A percentile compares a stretch with the other conserved stretches of the same genome.
These are phyloP conservation scores for Scolecobasidium constrictum DNA, from an alignment of 2,329 filamentous ascomycete species.

Conservation along the genomic window DNA sequence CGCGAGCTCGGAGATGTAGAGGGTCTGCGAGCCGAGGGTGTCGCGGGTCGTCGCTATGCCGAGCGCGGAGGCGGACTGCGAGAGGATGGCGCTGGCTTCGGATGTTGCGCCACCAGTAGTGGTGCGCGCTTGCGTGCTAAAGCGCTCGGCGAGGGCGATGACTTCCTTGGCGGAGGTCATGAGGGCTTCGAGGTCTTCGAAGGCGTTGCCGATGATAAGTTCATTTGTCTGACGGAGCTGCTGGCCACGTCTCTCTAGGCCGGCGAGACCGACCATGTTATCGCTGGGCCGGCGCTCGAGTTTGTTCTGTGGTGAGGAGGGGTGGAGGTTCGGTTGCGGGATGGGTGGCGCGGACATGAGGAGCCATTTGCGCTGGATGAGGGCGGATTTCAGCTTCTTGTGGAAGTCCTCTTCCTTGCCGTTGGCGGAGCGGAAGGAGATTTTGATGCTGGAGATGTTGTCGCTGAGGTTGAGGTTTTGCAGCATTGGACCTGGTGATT, in stretches of 20 bases:
- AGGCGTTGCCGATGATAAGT: constrained; percentile 81
- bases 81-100: constrained; percentile 65
- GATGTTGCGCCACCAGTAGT: constrained; percentile 40
- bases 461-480: constrained; percentile 32
- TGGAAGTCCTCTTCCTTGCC: constrained; percentile 86
- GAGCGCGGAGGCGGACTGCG: constrained; percentile 72
- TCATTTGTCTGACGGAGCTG: constrained; percentile 89
- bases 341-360: constrained; percentile 81
- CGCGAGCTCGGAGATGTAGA: constrained; percentile 82
- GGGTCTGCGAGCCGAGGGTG: constrained; percentile 74
- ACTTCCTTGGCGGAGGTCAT: constrained; percentile 98
- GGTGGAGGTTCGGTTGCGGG: constrained; percentile 46
- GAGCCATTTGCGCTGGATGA: constrained; percentile 93
- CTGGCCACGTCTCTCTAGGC: constrained; percentile 74
- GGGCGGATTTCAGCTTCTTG: constrained; percentile 74
- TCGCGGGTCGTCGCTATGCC: constrained; percentile 92
- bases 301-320: constrained; percentile 20
- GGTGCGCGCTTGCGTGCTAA: constrained; percentile 55
- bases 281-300: constrained; percentile 15
- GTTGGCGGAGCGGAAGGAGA: constrained; percentile 66
- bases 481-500: constrained; percentile 65
- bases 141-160: constrained; percentile 80
- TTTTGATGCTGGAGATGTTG: constrained; percentile 69
- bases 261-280: constrained; percentile 79
- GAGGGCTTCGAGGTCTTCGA: constrained; percentile 89